Evolutionary conservation across 805 yeast species (phyloP).

Genomic region (Scheffersomyces ergatensis): DNA sequence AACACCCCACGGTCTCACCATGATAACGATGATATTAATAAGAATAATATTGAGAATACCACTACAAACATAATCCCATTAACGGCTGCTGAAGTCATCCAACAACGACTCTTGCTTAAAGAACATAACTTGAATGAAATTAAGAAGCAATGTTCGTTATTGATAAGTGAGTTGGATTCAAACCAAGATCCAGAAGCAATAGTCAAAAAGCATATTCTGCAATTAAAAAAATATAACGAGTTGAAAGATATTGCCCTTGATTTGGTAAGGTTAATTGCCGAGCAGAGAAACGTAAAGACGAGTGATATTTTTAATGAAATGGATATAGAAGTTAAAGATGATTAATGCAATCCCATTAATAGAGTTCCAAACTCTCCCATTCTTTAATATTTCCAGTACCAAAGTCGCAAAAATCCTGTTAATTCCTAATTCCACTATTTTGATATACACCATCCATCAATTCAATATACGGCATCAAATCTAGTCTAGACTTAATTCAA

Average conservation of each 20-base stretch:
- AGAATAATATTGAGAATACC: no score
- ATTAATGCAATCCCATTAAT: no score
- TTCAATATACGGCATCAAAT: no score
- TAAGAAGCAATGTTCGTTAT: constrained; percentile 27
- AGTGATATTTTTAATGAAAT: constrained; percentile 40
- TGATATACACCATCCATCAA: no score
- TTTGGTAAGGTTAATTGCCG: constrained; percentile 58
- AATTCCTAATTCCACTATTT: no score
- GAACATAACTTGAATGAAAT: constrained; percentile 26
- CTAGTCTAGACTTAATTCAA: no score
- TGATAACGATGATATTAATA: background rate
- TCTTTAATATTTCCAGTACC: no score
- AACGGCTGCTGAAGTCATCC: background rate
- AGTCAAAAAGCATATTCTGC: constrained; percentile 49
- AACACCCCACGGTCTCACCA: background rate
- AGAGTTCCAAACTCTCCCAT: no score
- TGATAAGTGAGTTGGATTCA: constrained; percentile 30
- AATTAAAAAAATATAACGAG: constrained; percentile 59
- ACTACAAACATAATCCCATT: no score
- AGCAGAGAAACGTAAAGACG: constrained; percentile 47
- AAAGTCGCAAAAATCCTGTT: no score
- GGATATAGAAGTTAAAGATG: background rate
- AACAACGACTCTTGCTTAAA: constrained; percentile 9
- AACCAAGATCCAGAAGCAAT: constrained; percentile 43
- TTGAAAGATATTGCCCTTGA: constrained; percentile 60